Evolutionary conservation across 2,329 filamentous ascomycete genomes (phyloP).

Genomic region (Dothistroma septosporum): DNA sequence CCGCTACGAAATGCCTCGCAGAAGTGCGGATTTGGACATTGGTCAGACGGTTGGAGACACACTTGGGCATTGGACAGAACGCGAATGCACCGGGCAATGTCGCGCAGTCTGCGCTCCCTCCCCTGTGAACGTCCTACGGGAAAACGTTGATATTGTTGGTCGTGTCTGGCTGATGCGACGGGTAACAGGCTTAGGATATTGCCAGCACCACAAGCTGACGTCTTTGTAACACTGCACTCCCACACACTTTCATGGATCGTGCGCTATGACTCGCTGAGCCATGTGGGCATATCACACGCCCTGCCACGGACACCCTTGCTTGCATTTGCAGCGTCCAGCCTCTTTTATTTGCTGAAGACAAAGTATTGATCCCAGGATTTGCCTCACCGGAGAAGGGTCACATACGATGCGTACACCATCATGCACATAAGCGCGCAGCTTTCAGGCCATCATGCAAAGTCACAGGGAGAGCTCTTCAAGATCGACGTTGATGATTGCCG

Average conservation of each 20-base stretch:
- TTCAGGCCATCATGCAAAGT: background rate
- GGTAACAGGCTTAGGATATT: too few species aligned
- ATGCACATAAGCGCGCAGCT: conserved; percentile 4
- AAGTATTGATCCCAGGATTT: background rate
- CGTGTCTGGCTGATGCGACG: too few species aligned
- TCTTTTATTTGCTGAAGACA: background rate
- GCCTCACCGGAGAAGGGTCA: background rate
- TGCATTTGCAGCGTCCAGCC: background rate
- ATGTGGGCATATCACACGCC: conserved; percentile 9
- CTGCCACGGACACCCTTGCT: conserved; percentile 4
- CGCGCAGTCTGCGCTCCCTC: background rate
- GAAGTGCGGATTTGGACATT: background rate
- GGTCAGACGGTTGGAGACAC: background rate
- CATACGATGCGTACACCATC: conserved; percentile 4
- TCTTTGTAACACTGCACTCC: conserved; percentile 3
- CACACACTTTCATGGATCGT: background rate
- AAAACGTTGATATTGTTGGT: background rate
- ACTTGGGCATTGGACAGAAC: background rate
- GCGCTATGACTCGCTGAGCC: conserved; percentile 4
- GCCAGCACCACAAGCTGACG: conserved; percentile 2
- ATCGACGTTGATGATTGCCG: background rate
- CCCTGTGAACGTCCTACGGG: background rate
- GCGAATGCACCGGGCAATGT: background rate
- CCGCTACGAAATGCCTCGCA: background rate
- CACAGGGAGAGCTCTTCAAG: background rate